A percentile compares a stretch with the other conserved stretches of the same genome.
Evolutionary conservation across 2,329 filamentous ascomycete species (phyloP).

Genomic region (Paramyrothecium roridum): DNA sequence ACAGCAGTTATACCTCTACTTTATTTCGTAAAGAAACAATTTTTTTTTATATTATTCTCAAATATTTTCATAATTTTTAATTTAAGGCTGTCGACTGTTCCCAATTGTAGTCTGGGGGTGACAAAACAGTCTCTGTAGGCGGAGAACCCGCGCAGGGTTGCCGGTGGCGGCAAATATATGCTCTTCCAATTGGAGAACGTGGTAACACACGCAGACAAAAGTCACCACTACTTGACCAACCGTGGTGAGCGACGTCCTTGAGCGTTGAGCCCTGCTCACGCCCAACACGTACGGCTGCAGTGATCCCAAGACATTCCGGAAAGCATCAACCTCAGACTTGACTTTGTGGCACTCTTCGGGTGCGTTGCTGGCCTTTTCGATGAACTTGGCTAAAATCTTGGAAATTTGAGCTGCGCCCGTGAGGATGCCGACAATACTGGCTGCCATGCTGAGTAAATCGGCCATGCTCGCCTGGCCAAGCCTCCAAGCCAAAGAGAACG

Average conservation of each 20-base stretch:
- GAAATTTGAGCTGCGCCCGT: constrained; percentile 6
- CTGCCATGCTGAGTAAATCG: constrained; percentile 8
- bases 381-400: constrained; percentile 4
- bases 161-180: neutral
- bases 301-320: neutral
- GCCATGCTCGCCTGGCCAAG: neutral
- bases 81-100: too few relatives aligned
- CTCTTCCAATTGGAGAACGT: constrained; percentile 4
- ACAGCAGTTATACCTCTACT: too few relatives aligned
- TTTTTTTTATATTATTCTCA: too few relatives aligned
- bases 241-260: constrained; percentile 7
- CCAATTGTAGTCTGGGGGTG: too few relatives aligned
- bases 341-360: constrained; percentile 4
- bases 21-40: too few relatives aligned
- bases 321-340: constrained; percentile 2
- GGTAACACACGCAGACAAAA: constrained; percentile 4
- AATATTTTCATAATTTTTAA: too few relatives aligned
- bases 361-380: constrained; percentile 6
- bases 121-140: neutral
- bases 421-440: constrained; percentile 6
- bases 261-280: neutral
- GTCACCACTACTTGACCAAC: constrained; percentile 9
- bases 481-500: neutral
- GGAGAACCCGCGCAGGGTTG: neutral
- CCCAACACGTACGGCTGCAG: neutral